Conservation (phyloP, 345 rosid species). For the Noccaea caerulescens region DNA sequence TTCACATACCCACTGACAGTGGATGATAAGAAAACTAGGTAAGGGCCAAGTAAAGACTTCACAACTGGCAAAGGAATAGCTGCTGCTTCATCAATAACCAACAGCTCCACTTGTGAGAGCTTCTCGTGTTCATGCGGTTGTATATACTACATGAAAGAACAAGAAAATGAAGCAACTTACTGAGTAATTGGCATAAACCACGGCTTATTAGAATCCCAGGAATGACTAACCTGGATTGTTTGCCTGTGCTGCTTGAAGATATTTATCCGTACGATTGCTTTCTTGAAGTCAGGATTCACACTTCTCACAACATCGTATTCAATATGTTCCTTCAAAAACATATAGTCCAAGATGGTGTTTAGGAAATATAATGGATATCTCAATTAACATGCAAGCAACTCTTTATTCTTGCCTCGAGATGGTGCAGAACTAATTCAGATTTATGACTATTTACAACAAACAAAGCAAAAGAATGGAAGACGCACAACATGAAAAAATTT, state of each 20-base stretch:
- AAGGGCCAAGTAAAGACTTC: constrained; percentile 89
- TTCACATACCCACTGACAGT: constrained; percentile 90
- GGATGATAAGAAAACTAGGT: constrained; percentile 92
- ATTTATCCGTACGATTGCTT: constrained; percentile 80
- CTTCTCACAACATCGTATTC: constrained; percentile 91
- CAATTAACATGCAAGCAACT: constrained; percentile 21
- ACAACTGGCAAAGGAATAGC: constrained; percentile 97
- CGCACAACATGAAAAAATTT: neutral
- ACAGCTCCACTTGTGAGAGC: constrained; percentile 95
- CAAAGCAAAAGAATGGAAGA: constrained; percentile 1
- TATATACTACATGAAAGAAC: constrained; percentile 66
- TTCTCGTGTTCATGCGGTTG: constrained; percentile 95
- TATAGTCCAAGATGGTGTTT: constrained; percentile 11
- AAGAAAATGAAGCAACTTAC: constrained; percentile 26
- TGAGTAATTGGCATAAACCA: constrained; percentile 16
- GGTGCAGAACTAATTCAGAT: constrained; percentile 11
- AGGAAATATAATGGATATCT: constrained; percentile 13
- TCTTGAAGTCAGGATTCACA: constrained; percentile 72
- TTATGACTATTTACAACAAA: neutral
- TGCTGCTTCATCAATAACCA: constrained; percentile 99
- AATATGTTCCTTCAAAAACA: constrained; percentile 69
- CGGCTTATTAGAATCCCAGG: constrained; percentile 59
- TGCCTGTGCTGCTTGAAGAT: constrained; percentile 91
- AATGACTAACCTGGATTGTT: constrained; percentile 86
- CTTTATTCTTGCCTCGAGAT: constrained; percentile 6